Evolutionary conservation across 2,329 filamentous ascomycete species (phyloP), one percentile per base, ranked within the genome.

Genomic region (Metarhizium rileyi): DNA sequence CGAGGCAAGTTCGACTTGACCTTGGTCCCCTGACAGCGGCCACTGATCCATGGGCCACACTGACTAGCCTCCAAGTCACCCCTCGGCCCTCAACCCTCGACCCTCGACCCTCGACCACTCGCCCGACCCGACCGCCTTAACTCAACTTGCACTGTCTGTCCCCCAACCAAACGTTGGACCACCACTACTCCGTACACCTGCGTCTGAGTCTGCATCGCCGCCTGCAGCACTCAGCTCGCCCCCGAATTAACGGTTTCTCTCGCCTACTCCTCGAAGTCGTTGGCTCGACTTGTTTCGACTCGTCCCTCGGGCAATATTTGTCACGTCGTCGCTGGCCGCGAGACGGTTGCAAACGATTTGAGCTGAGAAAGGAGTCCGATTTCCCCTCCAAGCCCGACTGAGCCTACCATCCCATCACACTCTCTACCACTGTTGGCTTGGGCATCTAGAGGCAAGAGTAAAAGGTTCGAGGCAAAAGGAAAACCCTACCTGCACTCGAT

Each of bases 191-290:
- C 27, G 27, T 5, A 4, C 10, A 16, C 30, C 10, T 38, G 38
- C 47, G 38, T 20, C 50, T 50, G 48, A 12, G 27, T 38, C 44
- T 44, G 45, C 42, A 44, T 46, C 48, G 48, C 42, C 46, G 50
- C 47, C 47, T 52, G 50, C 50, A 44, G 50, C 41, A 46, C 43
- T 48, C 42, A 51, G 50, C 46, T 46, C 49, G 23, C n/a, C 35
- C 35, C 43, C 23, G 40, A 47, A 44, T 47, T 44, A 38, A 44
- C 25, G 27, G 25, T n/a, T 22, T 35, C 38, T 22, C 27, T 40
- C 46, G 49, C 38, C 35, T 38, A n/a, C 41, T 33, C 40, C 20
- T 33, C 8, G 35, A 36, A 27, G 22, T n/a, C 6, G 35, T 22
- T 38, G 18, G 35, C 16, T 38, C 35, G 35, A 38, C 18, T 42